A percentile compares a stretch with the other conserved stretches of the same genome.
Evolutionary conservation across 1,284 basidiomycete species (phyloP).

Genomic region (Clitocybe nebularis): DNA sequence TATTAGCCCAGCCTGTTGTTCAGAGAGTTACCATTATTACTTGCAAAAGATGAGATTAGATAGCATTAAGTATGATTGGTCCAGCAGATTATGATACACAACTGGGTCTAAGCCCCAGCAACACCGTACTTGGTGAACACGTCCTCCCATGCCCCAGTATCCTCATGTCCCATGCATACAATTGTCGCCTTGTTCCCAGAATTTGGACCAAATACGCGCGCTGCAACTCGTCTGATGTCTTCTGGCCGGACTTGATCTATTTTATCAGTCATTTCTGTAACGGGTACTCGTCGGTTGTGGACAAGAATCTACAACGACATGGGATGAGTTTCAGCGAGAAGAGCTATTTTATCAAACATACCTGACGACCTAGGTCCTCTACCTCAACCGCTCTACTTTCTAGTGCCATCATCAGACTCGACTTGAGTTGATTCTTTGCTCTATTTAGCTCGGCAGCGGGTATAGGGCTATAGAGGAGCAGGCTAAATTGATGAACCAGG

Average conservation of each 20-base stretch:
- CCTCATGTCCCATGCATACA: slow-evolving; percentile 71
- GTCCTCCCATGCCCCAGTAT: slow-evolving; percentile 56
- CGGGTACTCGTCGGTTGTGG: slow-evolving; percentile 84
- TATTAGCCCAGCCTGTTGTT: too few relatives aligned
- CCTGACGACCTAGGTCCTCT: slow-evolving; percentile 84
- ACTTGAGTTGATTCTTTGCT: slow-evolving; percentile 96
- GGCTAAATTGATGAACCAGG: slow-evolving; percentile 80
- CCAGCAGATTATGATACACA: too few relatives aligned
- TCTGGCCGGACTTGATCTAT: slow-evolving; percentile 81
- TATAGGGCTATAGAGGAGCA: slow-evolving; percentile 67
- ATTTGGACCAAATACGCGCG: slow-evolving; percentile 63
- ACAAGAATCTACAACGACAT: slow-evolving; percentile 85
- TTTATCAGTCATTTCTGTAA: slow-evolving; percentile 89
- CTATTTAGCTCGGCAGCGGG: slow-evolving; percentile 71
- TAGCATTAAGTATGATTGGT: neutral
- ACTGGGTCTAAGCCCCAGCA: slow-evolving; percentile 22
- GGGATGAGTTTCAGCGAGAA: slow-evolving; percentile 3
- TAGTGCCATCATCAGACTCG: slow-evolving; percentile 91
- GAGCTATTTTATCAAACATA: slow-evolving; percentile 24
- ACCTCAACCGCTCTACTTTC: slow-evolving; percentile 91
- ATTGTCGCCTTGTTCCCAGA: slow-evolving; percentile 64
- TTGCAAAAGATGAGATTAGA: neutral
- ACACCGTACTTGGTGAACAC: slow-evolving; percentile 70
- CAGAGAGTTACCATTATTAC: too few relatives aligned
- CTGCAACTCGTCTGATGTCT: slow-evolving; percentile 71